A percentile compares a stretch with the other conserved stretches of the same genome.
phyloP scores from a whole-genome alignment of 2,329 filamentous ascomycete species.

The Zymoseptoria tritici region DNA sequence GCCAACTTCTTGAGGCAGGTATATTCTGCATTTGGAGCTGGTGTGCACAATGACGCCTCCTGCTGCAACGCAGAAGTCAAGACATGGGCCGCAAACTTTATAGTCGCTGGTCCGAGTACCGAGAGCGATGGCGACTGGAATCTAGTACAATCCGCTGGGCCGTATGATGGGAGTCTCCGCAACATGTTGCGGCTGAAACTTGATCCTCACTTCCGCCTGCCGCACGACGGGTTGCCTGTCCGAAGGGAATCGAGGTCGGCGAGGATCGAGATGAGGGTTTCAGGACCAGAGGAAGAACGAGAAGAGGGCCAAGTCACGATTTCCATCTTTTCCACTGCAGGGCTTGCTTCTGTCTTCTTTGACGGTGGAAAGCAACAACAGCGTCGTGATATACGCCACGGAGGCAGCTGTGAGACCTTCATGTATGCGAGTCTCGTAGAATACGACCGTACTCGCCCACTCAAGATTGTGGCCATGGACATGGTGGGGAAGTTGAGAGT shows the following conservation, averaged over 20 bases:
- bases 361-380: not conserved
- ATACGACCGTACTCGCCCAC: conserved; percentile 1
- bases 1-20: conserved; percentile 33
- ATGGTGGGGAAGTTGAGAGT: conserved; percentile 37
- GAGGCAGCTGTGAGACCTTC: not conserved
- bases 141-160: not conserved
- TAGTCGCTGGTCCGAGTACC: not conserved
- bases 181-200: conserved; percentile 17
- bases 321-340: conserved; percentile 1
- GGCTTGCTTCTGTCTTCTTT: not conserved
- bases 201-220: conserved; percentile 26
- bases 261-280: not conserved
- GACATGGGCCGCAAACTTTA: not conserved
- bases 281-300: not conserved
- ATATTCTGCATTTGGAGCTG: conserved; percentile 32
- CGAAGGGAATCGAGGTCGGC: not conserved
- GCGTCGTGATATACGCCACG: not conserved
- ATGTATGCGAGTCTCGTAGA: not conserved
- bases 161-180: not conserved
- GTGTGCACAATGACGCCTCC: not conserved
- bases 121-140: not conserved
- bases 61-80: not conserved
- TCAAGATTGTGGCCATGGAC: conserved; percentile 21
- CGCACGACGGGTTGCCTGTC: conserved; percentile 15
- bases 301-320: not conserved